A percentile compares a stretch with the other conserved stretches of the same genome.
These are phyloP conservation scores for Sclerotinia sclerotiorum DNA, from an alignment of 2,329 filamentous ascomycete species.

Conservation along the genomic window DNA sequence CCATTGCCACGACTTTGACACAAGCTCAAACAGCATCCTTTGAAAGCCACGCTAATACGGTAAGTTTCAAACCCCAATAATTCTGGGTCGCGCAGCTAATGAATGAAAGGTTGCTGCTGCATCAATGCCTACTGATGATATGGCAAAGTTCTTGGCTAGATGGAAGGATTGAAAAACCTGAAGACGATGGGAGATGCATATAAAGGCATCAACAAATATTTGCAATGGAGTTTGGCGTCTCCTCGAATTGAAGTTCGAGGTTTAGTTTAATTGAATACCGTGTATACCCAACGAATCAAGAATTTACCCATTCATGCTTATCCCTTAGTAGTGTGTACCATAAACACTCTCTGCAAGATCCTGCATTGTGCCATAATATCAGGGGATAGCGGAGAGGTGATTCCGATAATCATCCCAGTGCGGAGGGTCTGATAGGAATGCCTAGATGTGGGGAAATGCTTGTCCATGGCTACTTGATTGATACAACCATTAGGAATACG, in stretches of 20 bases:
- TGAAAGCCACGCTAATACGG: constrained; percentile 42
- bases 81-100: constrained; percentile 26
- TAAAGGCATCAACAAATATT: constrained; percentile 7
- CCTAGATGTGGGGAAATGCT: constrained; percentile 21
- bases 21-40: constrained; percentile 41
- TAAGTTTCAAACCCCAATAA: constrained; percentile 30
- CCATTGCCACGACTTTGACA: constrained; percentile 42
- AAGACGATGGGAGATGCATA: constrained; percentile 2
- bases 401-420: constrained; percentile 10
- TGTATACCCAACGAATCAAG: constrained; percentile 23
- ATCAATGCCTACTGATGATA: constrained; percentile 40
- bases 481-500: background rate
- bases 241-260: constrained; percentile 13
- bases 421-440: background rate
- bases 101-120: constrained; percentile 34
- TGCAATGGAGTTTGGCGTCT: constrained; percentile 21
- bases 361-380: constrained; percentile 3
- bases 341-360: constrained; percentile 6
- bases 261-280: constrained; percentile 18
- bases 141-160: constrained; percentile 42
- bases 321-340: background rate
- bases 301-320: constrained; percentile 15
- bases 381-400: constrained; percentile 12
- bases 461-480: background rate
- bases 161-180: constrained; percentile 41